These are phyloP conservation scores for Leptomonas pyrrhocoris DNA, from an alignment of 208 protist genomes.

Conservation along the genomic window DNA sequence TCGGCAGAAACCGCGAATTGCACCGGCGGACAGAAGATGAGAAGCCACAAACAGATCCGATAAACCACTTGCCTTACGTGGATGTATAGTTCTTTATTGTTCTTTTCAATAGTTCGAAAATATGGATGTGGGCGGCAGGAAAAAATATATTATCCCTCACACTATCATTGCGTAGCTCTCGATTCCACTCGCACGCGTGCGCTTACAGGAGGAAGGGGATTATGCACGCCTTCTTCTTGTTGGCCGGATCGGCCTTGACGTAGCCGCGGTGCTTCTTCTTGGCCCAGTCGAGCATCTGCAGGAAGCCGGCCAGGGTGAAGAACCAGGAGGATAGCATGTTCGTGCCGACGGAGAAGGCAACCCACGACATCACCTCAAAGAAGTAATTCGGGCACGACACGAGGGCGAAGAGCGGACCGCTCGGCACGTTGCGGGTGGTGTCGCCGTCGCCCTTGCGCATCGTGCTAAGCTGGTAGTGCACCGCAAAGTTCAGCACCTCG, in stretches of 20 bases:
- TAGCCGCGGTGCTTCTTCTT: conserved; percentile 87
- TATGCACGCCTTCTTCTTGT: conserved; percentile 81
- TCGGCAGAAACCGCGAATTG: too few species aligned
- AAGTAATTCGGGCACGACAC: conserved; percentile 96
- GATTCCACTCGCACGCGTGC: too few species aligned
- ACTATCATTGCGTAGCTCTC: neutral
- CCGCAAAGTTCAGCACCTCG: conserved; percentile 91
- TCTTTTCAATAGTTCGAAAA: too few species aligned
- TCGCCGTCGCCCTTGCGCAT: conserved; percentile 85
- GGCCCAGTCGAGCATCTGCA: conserved; percentile 90
- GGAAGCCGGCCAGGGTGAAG: conserved; percentile 78
- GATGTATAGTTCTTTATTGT: too few species aligned
- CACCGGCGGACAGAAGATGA: too few species aligned
- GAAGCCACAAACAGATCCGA: too few species aligned
- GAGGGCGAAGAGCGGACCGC: conserved; percentile 86
- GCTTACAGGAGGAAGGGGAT: conserved; percentile 87
- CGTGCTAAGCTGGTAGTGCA: conserved; percentile 88
- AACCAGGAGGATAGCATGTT: conserved; percentile 79
- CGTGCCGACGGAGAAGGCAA: conserved; percentile 90
- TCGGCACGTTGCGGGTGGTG: conserved; percentile 77
- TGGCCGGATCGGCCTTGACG: conserved; percentile 73
- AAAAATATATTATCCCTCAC: neutral
- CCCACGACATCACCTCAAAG: conserved; percentile 95
- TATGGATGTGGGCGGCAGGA: conserved; percentile 20
- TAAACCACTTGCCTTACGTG: too few species aligned